These are phyloP conservation scores for Penicillium simplicissimum DNA, from an alignment of 495 filamentous ascomycete genomes.

Conservation along the genomic window DNA sequence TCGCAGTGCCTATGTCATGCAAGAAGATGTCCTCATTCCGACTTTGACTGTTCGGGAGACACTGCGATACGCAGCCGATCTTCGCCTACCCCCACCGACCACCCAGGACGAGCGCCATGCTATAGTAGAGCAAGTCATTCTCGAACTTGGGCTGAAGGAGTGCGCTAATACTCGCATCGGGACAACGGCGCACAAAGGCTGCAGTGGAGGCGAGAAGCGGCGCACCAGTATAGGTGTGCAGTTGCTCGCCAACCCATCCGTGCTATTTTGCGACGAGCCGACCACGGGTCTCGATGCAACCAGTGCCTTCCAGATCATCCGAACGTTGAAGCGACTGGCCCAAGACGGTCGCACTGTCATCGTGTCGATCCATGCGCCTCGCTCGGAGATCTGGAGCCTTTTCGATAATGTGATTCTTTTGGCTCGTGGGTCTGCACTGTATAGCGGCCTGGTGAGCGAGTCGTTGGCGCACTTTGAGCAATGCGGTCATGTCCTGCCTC, in stretches of 20 bases:
- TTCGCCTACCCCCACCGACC: constrained; percentile 63
- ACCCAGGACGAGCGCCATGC: constrained; percentile 55
- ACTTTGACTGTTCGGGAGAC: constrained; percentile 74
- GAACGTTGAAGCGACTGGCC: constrained; percentile 65
- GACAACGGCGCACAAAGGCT: constrained; percentile 66
- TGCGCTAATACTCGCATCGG: constrained; percentile 72
- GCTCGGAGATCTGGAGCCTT: constrained; percentile 74
- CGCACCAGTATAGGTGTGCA: constrained; percentile 74
- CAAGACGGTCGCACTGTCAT: constrained; percentile 68
- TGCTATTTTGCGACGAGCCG: constrained; percentile 74
- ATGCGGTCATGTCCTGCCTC: constrained; percentile 56
- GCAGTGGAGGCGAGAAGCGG: constrained; percentile 75
- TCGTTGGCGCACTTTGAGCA: constrained; percentile 60
- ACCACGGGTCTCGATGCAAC: constrained; percentile 76
- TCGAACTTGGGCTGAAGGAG: constrained; percentile 72
- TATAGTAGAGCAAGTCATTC: constrained; percentile 71
- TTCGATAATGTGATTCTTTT: constrained; percentile 69
- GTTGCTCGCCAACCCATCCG: constrained; percentile 70
- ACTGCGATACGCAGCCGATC: constrained; percentile 66
- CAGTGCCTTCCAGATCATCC: constrained; percentile 70
- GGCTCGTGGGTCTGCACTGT: constrained; percentile 62
- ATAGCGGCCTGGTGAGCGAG: constrained; percentile 54
- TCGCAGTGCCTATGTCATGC: constrained; percentile 72
- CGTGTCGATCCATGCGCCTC: constrained; percentile 71
- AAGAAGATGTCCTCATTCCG: constrained; percentile 70